Evolutionary conservation across 257 asterid species (phyloP).

Genomic region (Leptodermis oblonga): DNA sequence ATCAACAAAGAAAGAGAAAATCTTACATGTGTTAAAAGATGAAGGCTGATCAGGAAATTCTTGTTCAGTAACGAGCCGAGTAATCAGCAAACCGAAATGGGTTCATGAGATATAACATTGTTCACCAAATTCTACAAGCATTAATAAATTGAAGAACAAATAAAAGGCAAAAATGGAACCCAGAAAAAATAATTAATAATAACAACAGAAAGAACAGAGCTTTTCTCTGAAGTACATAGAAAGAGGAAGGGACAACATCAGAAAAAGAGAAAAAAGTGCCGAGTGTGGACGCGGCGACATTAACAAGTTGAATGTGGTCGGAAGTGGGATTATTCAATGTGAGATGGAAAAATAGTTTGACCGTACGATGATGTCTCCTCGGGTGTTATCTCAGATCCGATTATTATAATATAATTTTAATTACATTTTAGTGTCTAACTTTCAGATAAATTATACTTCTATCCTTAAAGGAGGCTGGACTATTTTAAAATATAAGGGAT

Average conservation of each 20-base stretch:
- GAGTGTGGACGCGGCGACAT: constrained; percentile 7
- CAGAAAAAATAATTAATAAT: no score
- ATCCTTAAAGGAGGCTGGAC: no score
- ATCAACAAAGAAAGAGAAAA: not conserved
- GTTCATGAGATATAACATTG: not conserved
- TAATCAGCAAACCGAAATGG: not conserved
- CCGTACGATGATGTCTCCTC: constrained; percentile 8
- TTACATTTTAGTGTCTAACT: no score
- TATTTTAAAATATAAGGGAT: no score
- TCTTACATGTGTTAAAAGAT: not conserved
- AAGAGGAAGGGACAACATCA: not conserved
- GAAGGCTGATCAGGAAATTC: not conserved
- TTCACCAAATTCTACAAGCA: not conserved
- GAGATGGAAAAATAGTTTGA: not conserved
- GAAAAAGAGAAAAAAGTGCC: not conserved
- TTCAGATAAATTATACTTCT: no score
- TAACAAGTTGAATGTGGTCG: not conserved
- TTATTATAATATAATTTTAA: no score
- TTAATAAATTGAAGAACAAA: not conserved
- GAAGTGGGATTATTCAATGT: not conserved
- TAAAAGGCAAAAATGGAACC: no score
- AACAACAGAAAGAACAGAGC: no score
- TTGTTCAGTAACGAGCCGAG: not conserved
- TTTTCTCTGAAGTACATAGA: no score
- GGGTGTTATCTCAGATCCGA: not conserved